Percentiles rank a stretch among this genome's conserved stretches.
Conservation (phyloP, 768 basidiomycete genomes). For the Thelephora ganbajun region DNA sequence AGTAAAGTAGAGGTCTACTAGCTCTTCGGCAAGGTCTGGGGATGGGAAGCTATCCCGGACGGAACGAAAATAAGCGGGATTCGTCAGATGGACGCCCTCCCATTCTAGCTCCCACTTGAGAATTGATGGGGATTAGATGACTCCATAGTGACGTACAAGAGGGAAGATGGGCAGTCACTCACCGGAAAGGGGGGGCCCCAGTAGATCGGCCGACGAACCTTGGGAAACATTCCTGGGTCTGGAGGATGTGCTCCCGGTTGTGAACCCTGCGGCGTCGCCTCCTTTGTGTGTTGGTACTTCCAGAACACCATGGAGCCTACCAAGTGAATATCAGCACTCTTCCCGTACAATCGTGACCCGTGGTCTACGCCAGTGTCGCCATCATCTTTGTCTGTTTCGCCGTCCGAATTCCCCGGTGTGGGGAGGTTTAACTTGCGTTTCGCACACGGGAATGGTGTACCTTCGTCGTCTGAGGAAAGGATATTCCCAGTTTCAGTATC, state of each 20-base stretch:
- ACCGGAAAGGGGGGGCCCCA: too few relatives aligned
- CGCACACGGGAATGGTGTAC: too few relatives aligned
- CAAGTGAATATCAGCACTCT: neutral
- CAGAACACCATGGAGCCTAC: neutral
- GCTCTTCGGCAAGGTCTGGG: slow-evolving; percentile 34
- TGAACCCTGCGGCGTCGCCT: slow-evolving; percentile 2
- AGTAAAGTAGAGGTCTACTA: slow-evolving; percentile 60
- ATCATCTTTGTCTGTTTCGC: too few relatives aligned
- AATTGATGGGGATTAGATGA: neutral
- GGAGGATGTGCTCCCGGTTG: too few relatives aligned
- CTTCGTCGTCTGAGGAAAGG: too few relatives aligned
- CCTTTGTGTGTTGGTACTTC: slow-evolving; percentile 16
- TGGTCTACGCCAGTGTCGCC: neutral
- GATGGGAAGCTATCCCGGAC: slow-evolving; percentile 44
- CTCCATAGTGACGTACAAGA: neutral
- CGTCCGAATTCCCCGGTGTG: too few relatives aligned
- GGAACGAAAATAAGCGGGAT: slow-evolving; percentile 17
- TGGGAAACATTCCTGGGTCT: too few relatives aligned
- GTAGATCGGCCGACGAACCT: too few relatives aligned
- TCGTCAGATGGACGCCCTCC: slow-evolving; percentile 28
- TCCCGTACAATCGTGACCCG: neutral
- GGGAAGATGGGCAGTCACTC: too few relatives aligned
- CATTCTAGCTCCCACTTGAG: slow-evolving; percentile 45
- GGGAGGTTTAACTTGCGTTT: too few relatives aligned
- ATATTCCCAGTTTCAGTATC: too few relatives aligned